Evolutionary conservation across 257 asterid genomes (phyloP), one percentile per base, ranked within the genome.

Genomic region (Perilla frutescens): DNA sequence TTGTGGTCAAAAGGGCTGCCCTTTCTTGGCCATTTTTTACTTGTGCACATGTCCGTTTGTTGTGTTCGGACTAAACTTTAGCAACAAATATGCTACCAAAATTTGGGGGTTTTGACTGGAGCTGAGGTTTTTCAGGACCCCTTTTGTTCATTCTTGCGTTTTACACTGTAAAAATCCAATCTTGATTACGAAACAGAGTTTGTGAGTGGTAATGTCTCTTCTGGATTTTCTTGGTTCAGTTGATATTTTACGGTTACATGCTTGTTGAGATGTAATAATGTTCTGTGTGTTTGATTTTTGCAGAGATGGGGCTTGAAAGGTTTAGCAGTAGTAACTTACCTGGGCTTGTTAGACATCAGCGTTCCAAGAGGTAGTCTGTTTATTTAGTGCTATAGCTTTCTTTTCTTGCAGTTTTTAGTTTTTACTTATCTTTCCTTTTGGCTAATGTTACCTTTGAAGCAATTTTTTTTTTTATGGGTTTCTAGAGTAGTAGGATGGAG

Each of bases 221-320:
- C 74, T 65, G 32, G 31, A 31, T 49, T 73, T 75, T 58, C 58
- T 67, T 57, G 60, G 14, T 54, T 56, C 44, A 53, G 15, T 70
- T 39, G 62, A 57, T 77, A 53, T 55, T 71, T 65, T 63, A 10
- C 9, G n/a, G 37, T 39, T 65, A 45, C 49, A 6, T 49, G 50
- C 12, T 61, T 77, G 66, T 73, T 84, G 84, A 61, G 64, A 43
- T 65, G 55, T 74, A 44, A 61, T 72, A 64, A 8, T 48, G 47
- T 51, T 69, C 71, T 54, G 54, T 43, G 15, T 14, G 63, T 26
- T 59, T 75, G 67, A 54, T 66, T 66, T 73, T 65, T 80, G 83
- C 90, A 87, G 89, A 86, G 81, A 91, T 91, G 96, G 90, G 83
- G 61, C 80, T 81, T 70, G 93, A 89, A 81, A 88, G 89, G 78